A percentile compares a stretch with the other conserved stretches of the same genome.
phyloP scores from a whole-genome alignment of 495 filamentous ascomycete genomes.

The Annulohypoxylon moriforme region DNA sequence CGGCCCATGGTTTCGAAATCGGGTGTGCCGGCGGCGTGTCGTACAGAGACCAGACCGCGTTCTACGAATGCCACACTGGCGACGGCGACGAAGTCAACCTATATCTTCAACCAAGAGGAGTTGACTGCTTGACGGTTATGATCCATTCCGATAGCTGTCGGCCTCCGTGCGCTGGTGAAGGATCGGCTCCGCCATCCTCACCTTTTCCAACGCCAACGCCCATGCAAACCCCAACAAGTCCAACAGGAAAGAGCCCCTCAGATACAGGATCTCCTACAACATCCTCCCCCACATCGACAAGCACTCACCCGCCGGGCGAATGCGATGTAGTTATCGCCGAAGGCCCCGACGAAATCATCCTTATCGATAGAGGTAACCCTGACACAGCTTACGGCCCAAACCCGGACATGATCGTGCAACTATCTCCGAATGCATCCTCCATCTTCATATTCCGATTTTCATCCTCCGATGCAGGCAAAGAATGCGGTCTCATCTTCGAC shows the following conservation, averaged over 20 bases:
- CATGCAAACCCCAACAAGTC: neutral
- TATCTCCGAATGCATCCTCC: constrained; percentile 67
- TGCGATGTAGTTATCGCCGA: constrained; percentile 28
- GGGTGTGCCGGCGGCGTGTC: constrained; percentile 61
- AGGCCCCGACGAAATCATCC: constrained; percentile 61
- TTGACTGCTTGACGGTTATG: constrained; percentile 58
- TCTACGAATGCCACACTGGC: constrained; percentile 67
- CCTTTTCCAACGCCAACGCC: constrained; percentile 19
- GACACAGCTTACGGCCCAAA: constrained; percentile 48
- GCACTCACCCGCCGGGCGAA: constrained; percentile 1
- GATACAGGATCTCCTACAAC: neutral
- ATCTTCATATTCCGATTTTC: constrained; percentile 80
- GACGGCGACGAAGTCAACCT: constrained; percentile 63
- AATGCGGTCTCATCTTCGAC: constrained; percentile 71
- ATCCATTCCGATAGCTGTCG: constrained; percentile 62
- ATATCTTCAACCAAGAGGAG: constrained; percentile 59
- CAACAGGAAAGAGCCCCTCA: neutral
- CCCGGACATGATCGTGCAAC: constrained; percentile 65
- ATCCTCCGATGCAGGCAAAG: constrained; percentile 63
- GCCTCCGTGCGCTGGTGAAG: constrained; percentile 33
- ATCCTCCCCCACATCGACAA: neutral
- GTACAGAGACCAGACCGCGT: constrained; percentile 56
- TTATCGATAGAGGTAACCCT: constrained; percentile 67
- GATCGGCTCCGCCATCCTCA: constrained; percentile 13
- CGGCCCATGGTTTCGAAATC: constrained; percentile 62